A percentile compares a stretch with the other conserved stretches of the same genome.
Conservation (phyloP, 176 grass and related monocot species). For the Bolboschoenus planiculmis region DNA sequence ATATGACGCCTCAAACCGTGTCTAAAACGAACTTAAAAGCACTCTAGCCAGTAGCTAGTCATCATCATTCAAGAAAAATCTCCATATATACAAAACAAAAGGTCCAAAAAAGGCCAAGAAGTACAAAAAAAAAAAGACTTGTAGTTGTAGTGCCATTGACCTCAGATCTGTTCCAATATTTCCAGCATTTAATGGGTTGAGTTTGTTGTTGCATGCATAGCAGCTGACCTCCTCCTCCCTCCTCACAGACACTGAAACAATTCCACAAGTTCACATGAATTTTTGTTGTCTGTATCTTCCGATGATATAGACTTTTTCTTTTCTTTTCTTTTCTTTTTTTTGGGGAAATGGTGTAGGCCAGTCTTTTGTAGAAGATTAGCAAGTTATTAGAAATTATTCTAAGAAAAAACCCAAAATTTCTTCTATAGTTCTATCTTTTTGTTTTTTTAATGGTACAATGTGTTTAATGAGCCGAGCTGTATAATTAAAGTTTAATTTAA, state of each 20-base stretch:
- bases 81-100: background rate
- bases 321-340: background rate
- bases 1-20: background rate
- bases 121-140: background rate
- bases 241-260: background rate
- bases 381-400: background rate
- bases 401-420: too few species aligned
- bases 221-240: background rate
- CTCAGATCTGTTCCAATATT: background rate
- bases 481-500: background rate
- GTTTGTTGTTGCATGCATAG: background rate
- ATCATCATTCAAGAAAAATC: background rate
- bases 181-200: background rate
- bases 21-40: background rate
- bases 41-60: too few species aligned
- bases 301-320: background rate
- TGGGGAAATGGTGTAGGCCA: background rate
- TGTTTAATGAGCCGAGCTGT: background rate
- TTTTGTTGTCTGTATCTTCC: background rate
- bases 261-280: background rate
- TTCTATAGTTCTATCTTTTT: background rate
- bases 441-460: background rate
- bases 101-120: background rate
- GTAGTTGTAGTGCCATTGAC: background rate
- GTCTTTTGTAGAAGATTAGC: background rate